phyloP scores from a whole-genome alignment of 805 yeast genomes.

The Candida endomychidarum region DNA sequence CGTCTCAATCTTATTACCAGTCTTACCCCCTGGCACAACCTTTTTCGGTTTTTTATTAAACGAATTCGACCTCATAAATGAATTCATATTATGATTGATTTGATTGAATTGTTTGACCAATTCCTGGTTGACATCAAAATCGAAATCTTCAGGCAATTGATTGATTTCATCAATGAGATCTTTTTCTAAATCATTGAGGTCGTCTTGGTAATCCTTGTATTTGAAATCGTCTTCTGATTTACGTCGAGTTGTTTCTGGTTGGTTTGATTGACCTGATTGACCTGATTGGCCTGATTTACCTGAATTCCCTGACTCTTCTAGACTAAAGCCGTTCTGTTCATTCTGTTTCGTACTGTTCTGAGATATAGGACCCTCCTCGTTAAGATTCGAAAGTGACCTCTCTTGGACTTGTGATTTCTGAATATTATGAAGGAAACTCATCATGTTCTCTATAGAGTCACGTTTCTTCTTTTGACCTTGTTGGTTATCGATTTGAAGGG shows the following conservation, averaged over 20 bases:
- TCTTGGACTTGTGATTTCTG: no score
- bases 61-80: constrained; percentile 34
- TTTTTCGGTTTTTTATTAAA: constrained; percentile 38
- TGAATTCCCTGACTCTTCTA: background rate
- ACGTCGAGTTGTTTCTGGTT: background rate
- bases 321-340: no score
- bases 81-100: constrained; percentile 16
- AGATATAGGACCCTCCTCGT: no score
- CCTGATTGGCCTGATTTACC: background rate
- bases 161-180: constrained; percentile 38
- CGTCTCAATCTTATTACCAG: constrained; percentile 36
- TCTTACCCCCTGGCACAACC: constrained; percentile 19
- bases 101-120: constrained; percentile 20
- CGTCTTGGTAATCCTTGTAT: constrained; percentile 13
- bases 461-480: constrained; percentile 13
- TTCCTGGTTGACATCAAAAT: constrained; percentile 25
- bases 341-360: no score
- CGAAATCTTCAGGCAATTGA: constrained; percentile 38
- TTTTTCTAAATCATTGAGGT: constrained; percentile 21
- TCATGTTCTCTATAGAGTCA: constrained; percentile 26
- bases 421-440: constrained; percentile 18
- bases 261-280: no score
- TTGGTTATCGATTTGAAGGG: constrained; percentile 14
- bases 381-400: no score
- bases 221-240: constrained; percentile 1